Percentiles rank a stretch among this genome's conserved stretches.
phyloP scores from a whole-genome alignment of 2,329 filamentous ascomycete genomes.

The Fonsecaea erecta region DNA sequence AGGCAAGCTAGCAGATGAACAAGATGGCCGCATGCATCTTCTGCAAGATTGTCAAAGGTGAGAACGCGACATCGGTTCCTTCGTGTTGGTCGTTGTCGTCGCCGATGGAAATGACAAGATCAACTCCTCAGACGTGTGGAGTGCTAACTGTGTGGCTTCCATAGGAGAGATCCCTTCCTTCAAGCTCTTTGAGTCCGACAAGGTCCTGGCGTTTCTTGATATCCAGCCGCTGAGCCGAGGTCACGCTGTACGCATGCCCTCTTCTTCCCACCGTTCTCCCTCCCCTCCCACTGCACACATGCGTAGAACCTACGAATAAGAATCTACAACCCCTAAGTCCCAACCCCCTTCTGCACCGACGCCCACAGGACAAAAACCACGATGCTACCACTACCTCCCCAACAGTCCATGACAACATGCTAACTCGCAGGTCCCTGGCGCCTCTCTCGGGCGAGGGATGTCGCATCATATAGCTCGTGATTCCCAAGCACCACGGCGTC shows the following conservation, averaged over 20 bases:
- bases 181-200: conserved; percentile 94
- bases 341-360: no score
- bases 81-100: background rate
- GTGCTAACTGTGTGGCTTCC: background rate
- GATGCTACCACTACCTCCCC: no score
- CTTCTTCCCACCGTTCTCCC: background rate
- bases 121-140: background rate
- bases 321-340: no score
- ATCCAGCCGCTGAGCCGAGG: conserved; percentile 88
- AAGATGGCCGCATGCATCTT: conserved; percentile 77
- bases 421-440: background rate
- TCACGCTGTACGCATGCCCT: conserved; percentile 69
- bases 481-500: conserved; percentile 90
- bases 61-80: conserved; percentile 5
- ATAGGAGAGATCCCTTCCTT: conserved; percentile 92
- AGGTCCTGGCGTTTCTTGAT: conserved; percentile 93
- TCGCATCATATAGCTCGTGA: conserved; percentile 71
- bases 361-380: no score
- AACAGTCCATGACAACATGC: no score
- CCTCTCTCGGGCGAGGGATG: background rate
- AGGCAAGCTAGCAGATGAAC: conserved; percentile 18
- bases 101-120: background rate
- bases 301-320: no score
- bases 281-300: no score
- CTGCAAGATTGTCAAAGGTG: conserved; percentile 97